These are phyloP conservation scores for Exsudoporus frostii DNA, from an alignment of 768 basidiomycete genomes.

Conservation along the genomic window DNA sequence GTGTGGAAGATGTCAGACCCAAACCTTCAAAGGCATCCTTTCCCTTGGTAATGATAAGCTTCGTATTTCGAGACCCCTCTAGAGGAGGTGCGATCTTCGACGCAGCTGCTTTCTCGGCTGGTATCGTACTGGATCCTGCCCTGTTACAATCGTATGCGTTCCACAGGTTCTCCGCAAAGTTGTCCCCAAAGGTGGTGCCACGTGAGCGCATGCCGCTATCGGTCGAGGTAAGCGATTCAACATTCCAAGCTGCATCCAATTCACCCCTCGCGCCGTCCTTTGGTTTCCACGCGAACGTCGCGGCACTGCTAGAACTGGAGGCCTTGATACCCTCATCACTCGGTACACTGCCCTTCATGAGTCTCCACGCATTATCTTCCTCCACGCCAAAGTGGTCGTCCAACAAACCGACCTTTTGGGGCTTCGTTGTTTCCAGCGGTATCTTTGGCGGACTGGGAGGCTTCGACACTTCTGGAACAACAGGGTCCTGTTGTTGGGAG, in stretches of 20 bases:
- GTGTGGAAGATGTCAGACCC: slow-evolving; percentile 45
- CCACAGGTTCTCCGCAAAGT: slow-evolving; percentile 59
- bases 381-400: slow-evolving; percentile 38
- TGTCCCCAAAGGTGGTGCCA: slow-evolving; percentile 56
- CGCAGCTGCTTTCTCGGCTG: slow-evolving; percentile 14
- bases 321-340: slow-evolving; percentile 12
- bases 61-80: slow-evolving; percentile 33
- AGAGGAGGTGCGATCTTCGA: slow-evolving; percentile 26
- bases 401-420: slow-evolving; percentile 31
- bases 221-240: slow-evolving; percentile 28
- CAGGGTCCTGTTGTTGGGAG: slow-evolving; percentile 34
- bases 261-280: slow-evolving; percentile 20
- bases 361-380: slow-evolving; percentile 50
- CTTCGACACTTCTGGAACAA: slow-evolving; percentile 33
- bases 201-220: slow-evolving; percentile 23
- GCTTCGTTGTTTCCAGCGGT: slow-evolving; percentile 12
- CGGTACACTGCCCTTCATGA: slow-evolving; percentile 27
- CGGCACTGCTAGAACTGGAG: slow-evolving; percentile 28
- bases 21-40: slow-evolving; percentile 82
- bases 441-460: slow-evolving; percentile 21
- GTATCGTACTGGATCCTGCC: slow-evolving; percentile 2
- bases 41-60: slow-evolving; percentile 34
- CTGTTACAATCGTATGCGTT: slow-evolving; percentile 41
- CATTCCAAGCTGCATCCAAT: slow-evolving; percentile 41
- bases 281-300: slow-evolving; percentile 27